Base-by-base conservation (phyloP, 140 eudicot genomes). In the Anethum foeniculum region DNA sequence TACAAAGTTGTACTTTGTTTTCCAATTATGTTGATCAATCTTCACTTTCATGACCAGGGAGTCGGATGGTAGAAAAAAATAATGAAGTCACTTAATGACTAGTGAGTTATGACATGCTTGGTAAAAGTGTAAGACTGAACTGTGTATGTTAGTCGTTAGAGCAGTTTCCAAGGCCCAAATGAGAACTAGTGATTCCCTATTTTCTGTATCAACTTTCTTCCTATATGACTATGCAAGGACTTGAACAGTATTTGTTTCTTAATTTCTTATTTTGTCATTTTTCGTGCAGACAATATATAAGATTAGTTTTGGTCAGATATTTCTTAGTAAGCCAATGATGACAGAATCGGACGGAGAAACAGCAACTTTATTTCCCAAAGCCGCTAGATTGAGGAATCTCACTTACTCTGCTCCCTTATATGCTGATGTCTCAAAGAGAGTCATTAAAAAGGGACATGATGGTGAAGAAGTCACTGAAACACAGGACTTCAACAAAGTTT, bases 341-440 rank as follows among this genome's bases (percentile, higher is more conserved):
- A 96, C 98, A 21, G 99, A 96, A 49, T 93, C 97, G 16, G 99
- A 96, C 73, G 99, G 99, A 84, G 99, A 93, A 83, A 95, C 98
- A 14, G 97, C 97, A 23, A 88, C 99, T 15, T 83, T 95, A 82
- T 95, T 90, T 74, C 99, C 99, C 23, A 95, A 94, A 81, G 97
- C 97, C 52, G 97, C 99, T 76, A 91, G 99, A 85, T 79, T 95
- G 39, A 92, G 99, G 71, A 92, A 95, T 64, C 84, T 95, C 36
- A 95, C 99, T 3, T 95, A 95, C 82, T 95, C 99, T n/a, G 93
- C 99, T 46, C 99, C 99, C 25, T 87, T 95, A 81, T 95, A 92
- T 82, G 97, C 91, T 1, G 99, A 92, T 76, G 97, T 95, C 39
- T 72, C 90, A 5, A 91, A 92, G 83, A 89, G 88, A 77, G 97